These are phyloP conservation scores for Umbelopsis vinacea DNA, from an alignment of 192 early-diverging fungal genomes.

Conservation along the genomic window DNA sequence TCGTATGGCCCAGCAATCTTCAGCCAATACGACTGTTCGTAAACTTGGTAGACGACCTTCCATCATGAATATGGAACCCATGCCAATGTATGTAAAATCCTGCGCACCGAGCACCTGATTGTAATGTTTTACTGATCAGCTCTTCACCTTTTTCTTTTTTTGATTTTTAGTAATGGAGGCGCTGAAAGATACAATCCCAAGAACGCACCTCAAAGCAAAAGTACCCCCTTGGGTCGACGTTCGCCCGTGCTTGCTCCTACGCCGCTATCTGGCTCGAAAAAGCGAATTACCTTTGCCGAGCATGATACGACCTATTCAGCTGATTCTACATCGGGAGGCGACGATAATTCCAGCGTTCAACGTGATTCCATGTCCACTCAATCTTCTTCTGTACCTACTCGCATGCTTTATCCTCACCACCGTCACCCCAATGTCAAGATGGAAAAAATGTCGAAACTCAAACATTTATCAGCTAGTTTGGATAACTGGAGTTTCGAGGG, in stretches of 20 bases:
- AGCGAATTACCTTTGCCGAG: conserved; percentile 40
- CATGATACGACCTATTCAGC: conserved; percentile 31
- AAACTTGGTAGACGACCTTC: conserved; percentile 37
- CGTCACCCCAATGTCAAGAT: conserved; percentile 40
- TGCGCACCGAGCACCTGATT: background rate
- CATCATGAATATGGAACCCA: conserved; percentile 28
- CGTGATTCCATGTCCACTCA: conserved; percentile 1
- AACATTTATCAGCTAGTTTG: conserved; percentile 40
- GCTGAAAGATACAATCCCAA: conserved; percentile 2
- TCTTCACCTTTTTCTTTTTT: too few species aligned
- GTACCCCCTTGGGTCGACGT: background rate
- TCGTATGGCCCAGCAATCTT: conserved; percentile 16
- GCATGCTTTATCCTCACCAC: conserved; percentile 30
- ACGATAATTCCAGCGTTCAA: background rate
- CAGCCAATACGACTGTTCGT: conserved; percentile 3
- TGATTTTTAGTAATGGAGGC: background rate
- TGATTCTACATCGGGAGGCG: conserved; percentile 25
- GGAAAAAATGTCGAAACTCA: conserved; percentile 35
- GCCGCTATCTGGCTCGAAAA: conserved; percentile 28
- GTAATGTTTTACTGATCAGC: too few species aligned
- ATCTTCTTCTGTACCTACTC: conserved; percentile 16
- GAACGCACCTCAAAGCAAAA: background rate
- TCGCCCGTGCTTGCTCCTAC: conserved; percentile 21
- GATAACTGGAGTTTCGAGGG: conserved; percentile 50
- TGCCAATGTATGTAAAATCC: background rate